Base-by-base conservation (phyloP, 257 asterid genomes). In the Scutellaria galericulata region DNA sequence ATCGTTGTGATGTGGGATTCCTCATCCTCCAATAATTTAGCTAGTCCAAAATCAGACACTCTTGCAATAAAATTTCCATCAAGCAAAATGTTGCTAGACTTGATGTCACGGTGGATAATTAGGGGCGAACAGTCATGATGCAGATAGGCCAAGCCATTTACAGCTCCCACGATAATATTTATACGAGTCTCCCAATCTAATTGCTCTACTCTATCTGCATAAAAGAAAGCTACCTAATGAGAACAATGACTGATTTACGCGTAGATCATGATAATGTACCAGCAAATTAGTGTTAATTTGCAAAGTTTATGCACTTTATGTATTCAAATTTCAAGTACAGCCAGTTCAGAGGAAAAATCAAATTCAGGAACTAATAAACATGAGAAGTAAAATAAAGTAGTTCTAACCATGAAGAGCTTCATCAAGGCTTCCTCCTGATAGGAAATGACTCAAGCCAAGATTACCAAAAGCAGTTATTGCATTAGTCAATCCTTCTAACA, bases 41-140 rank as follows among this genome's bases (percentile, higher is more conserved):
- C 98, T 79, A 90, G 85, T 70, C 98, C 98, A 75, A 93, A 93
- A 82, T 93, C 97, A 40, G 97, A 91, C 50, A 93, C 98, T 45
- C 97, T 87, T 74, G 98, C 98, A 74, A 88, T 95, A 73, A 90
- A 87, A 84, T 86, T 86, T 14, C 88, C 96, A 71, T 93, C 98
- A 55, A 93, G 95, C 75, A 93, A 84, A 84, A 93, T 89, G 83
- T 93, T 93, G 89, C 97, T 93, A 5, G 98, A 78, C 84, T 93
- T 93, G 71, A 90, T 93, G 82, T 93, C 98, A 35, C 98, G 90
- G 76, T 93, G 98, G 58, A 93, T 86, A 61, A 93, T 88, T 69
- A 97, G 87, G 73, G 98, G 98, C 13, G 97, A 87, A 82, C 97
- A 93, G 69, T 93, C 97, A 81, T 89, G 98, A 84, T 93, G 98